A percentile compares a stretch with the other conserved stretches of the same genome.
These are phyloP conservation scores for Trypanosoma rangeli DNA, from an alignment of 208 protist species.

Conservation along the genomic window DNA sequence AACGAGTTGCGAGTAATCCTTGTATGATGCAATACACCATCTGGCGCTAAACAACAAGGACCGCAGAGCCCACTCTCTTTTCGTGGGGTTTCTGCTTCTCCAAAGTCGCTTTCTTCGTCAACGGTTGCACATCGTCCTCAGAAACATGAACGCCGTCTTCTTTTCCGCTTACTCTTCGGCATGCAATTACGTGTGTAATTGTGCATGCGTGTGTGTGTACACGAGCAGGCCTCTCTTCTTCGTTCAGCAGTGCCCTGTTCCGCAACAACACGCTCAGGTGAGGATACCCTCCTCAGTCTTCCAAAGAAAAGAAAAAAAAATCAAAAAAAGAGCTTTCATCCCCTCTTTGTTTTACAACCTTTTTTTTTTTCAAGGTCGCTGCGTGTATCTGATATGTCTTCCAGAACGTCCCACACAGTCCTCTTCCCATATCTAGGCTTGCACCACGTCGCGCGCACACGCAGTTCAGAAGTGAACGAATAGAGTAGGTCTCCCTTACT, in stretches of 20 bases:
- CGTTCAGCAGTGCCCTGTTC: conserved; percentile 4
- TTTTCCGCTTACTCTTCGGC: neutral
- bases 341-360: too few species aligned
- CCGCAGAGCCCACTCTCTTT: neutral
- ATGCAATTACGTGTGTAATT: neutral
- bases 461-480: too few species aligned
- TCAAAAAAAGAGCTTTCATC: too few species aligned
- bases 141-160: neutral
- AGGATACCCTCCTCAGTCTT: too few species aligned
- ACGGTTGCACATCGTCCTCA: too few species aligned
- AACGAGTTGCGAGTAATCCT: neutral
- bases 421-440: too few species aligned
- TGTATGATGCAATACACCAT: neutral
- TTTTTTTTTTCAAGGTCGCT: neutral
- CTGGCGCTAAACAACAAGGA: neutral
- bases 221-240: neutral
- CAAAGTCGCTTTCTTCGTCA: neutral
- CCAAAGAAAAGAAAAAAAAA: too few species aligned
- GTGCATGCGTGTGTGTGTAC: neutral
- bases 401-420: neutral
- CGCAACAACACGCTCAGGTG: too few species aligned
- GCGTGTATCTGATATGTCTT: neutral
- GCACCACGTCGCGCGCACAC: too few species aligned
- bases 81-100: neutral
- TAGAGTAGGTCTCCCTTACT: neutral